Evolutionary conservation across 176 grass and related monocot genomes (phyloP).

Genomic region (Dendrocalamus sinicus): DNA sequence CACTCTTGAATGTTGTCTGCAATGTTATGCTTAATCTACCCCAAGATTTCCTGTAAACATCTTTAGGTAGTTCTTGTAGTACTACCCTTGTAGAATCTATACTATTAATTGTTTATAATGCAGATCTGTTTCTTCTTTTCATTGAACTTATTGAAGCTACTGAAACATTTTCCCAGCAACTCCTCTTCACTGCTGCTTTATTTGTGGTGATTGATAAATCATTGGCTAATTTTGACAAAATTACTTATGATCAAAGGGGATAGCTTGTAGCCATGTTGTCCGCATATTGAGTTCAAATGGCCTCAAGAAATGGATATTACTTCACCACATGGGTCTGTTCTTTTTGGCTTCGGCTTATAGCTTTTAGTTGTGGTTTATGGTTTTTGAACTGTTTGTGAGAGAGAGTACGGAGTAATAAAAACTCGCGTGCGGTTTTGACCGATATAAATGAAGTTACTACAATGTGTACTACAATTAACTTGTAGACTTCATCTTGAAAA

Average conservation of each 20-base stretch:
- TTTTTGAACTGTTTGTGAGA: too few relatives aligned
- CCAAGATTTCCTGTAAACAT: neutral
- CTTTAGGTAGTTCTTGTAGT: conserved; percentile 24
- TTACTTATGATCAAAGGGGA: conserved; percentile 33
- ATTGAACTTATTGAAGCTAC: neutral
- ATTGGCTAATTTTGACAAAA: conserved; percentile 22
- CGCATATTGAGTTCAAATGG: conserved; percentile 17
- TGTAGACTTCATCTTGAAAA: too few relatives aligned
- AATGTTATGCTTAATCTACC: conserved; percentile 17
- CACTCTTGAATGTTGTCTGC: conserved; percentile 16
- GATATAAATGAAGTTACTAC: too few relatives aligned
- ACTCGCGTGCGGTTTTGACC: too few relatives aligned
- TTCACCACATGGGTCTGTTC: neutral
- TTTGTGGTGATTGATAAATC: conserved; percentile 35
- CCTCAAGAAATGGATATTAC: conserved; percentile 14
- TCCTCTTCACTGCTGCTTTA: conserved; percentile 31
- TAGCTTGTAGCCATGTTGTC: neutral
- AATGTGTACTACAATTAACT: too few relatives aligned
- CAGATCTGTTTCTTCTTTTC: conserved; percentile 22
- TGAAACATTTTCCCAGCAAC: neutral
- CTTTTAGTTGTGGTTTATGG: too few relatives aligned
- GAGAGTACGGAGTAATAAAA: too few relatives aligned
- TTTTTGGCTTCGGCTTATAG: too few relatives aligned
- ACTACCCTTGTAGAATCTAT: neutral
- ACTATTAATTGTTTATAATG: conserved; percentile 7